These are phyloP conservation scores for Teunomyces panamensis DNA, from an alignment of 805 yeast genomes.

Conservation along the genomic window DNA sequence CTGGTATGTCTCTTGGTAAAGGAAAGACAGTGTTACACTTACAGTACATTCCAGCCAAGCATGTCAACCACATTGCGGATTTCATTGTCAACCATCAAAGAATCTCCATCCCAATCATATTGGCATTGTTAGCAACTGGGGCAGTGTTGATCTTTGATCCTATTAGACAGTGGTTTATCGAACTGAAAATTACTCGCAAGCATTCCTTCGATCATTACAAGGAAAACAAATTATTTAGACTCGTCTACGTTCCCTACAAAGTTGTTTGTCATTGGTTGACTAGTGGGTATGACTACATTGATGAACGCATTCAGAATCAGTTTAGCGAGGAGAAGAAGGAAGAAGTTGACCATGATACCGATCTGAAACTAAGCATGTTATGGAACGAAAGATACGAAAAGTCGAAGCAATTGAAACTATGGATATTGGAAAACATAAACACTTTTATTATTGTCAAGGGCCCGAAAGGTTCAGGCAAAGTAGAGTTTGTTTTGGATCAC, in stretches of 20 bases:
- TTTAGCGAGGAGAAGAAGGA: conserved; percentile 15
- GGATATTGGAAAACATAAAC: conserved; percentile 86
- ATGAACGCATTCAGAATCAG: conserved; percentile 20
- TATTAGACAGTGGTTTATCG: conserved; percentile 75
- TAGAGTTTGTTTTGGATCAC: conserved; percentile 68
- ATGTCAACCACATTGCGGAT: conserved; percentile 52
- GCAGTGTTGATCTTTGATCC: conserved; percentile 93
- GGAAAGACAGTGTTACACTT: conserved; percentile 65
- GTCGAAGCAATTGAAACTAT: conserved; percentile 64
- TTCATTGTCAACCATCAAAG: conserved; percentile 74
- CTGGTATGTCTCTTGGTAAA: conserved; percentile 62
- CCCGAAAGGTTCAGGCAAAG: conserved; percentile 94
- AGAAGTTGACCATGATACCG: conserved; percentile 28
- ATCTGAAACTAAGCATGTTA: conserved; percentile 18
- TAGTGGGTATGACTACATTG: conserved; percentile 35
- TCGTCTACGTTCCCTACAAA: conserved; percentile 26
- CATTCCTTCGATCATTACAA: conserved; percentile 51
- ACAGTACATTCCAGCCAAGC: conserved; percentile 59
- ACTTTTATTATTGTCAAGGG: conserved; percentile 89
- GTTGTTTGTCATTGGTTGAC: conserved; percentile 23
- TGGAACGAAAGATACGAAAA: conserved; percentile 74
- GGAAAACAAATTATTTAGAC: conserved; percentile 18
- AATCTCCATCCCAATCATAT: conserved; percentile 72
- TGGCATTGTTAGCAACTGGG: conserved; percentile 75
- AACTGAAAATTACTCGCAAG: conserved; percentile 64